A percentile compares a stretch with the other conserved stretches of the same genome.
phyloP scores from a whole-genome alignment of 1,284 basidiomycete genomes.

The Ustilago sp. region DNA sequence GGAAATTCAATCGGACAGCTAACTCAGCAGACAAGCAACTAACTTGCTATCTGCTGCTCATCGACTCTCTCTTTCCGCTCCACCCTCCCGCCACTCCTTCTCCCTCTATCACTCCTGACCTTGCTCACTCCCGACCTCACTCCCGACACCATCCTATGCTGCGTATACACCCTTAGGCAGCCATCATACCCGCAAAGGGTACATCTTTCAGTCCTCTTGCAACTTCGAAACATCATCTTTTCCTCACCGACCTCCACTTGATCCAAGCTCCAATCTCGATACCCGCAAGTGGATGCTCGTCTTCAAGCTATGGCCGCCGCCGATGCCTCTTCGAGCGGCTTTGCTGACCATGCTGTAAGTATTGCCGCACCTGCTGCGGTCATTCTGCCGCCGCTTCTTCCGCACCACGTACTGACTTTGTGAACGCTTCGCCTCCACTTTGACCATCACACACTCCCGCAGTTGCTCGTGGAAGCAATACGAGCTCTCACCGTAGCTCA shows the following conservation, averaged over 20 bases:
- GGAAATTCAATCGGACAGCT: conserved; percentile 9
- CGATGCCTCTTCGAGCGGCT: conserved; percentile 31
- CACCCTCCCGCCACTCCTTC: conserved; percentile 13
- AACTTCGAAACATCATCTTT: background rate
- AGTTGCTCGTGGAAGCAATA: conserved; percentile 40
- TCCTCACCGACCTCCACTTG: conserved; percentile 28
- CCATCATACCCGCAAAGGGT: conserved; percentile 6
- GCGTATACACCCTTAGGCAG: conserved; percentile 1
- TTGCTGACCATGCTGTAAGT: conserved; percentile 39
- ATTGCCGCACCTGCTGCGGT: background rate
- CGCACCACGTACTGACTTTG: conserved; percentile 6
- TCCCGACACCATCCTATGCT: conserved; percentile 3
- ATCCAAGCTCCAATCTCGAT: conserved; percentile 1
- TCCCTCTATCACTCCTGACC: background rate
- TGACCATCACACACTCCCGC: background rate
- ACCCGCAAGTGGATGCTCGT: conserved; percentile 18
- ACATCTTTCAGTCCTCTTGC: background rate
- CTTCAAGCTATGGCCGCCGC: conserved; percentile 29
- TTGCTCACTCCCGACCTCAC: too few relatives aligned
- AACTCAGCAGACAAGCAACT: conserved; percentile 1
- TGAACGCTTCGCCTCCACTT: background rate
- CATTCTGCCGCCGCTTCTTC: background rate
- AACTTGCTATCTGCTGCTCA: conserved; percentile 3
- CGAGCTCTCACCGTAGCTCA: conserved; percentile 51
- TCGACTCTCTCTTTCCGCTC: conserved; percentile 4